Percentiles rank a stretch among this genome's conserved stretches.
These are phyloP conservation scores for Cinchona pubescens DNA, from an alignment of 257 asterid species.

Conservation along the genomic window DNA sequence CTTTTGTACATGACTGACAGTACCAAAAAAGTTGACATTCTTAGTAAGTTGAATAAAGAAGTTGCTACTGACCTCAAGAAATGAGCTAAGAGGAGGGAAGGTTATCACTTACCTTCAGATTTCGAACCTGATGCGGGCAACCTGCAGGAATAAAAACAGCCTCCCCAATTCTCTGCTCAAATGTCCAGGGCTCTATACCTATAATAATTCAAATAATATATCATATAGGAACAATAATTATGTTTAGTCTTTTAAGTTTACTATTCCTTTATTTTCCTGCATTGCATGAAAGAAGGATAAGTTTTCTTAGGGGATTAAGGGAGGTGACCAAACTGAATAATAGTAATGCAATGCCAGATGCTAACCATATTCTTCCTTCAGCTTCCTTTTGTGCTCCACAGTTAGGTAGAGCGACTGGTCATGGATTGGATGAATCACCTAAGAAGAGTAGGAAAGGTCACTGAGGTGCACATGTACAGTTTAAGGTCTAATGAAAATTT, in stretches of 20 bases:
- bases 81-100: background rate
- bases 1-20: slow-evolving; percentile 91
- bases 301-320: background rate
- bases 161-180: slow-evolving; percentile 83
- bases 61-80: background rate
- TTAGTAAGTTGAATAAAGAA: background rate
- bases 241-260: background rate
- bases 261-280: background rate
- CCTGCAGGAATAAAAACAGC: slow-evolving; percentile 98
- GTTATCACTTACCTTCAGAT: slow-evolving; percentile 67
- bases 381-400: slow-evolving; percentile 58
- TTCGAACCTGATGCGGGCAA: slow-evolving; percentile 97
- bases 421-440: slow-evolving; percentile 93
- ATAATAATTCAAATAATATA: slow-evolving; percentile 12
- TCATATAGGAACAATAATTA: background rate
- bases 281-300: background rate
- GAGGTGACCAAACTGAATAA: background rate
- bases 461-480: slow-evolving; percentile 3
- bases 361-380: slow-evolving; percentile 85
- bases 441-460: slow-evolving; percentile 1
- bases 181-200: slow-evolving; percentile 97
- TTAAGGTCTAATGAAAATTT: background rate
- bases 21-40: background rate
- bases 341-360: background rate
- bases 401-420: slow-evolving; percentile 88